phyloP scores from a whole-genome alignment of 2,329 filamentous ascomycete species.

The Dactylellina leptospora region DNA sequence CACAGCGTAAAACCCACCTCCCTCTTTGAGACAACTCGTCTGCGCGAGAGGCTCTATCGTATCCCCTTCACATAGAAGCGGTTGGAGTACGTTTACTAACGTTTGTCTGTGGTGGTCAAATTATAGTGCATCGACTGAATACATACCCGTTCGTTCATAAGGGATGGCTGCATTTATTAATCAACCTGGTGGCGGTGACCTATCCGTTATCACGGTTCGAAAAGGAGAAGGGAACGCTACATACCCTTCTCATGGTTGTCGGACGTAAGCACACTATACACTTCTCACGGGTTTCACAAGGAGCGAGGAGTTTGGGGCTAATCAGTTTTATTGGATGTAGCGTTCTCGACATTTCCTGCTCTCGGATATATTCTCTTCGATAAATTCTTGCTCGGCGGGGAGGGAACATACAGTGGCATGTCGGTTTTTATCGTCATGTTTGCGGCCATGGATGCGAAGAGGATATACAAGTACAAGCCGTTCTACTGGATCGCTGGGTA shows the following conservation, averaged over 20 bases:
- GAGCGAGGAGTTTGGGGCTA: not conserved
- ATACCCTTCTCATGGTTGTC: slow-evolving; percentile 84
- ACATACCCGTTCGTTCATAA: slow-evolving; percentile 89
- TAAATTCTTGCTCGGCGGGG: slow-evolving; percentile 70
- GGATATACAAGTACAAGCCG: slow-evolving; percentile 83
- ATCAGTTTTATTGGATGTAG: slow-evolving; percentile 65
- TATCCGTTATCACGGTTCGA: slow-evolving; percentile 96
- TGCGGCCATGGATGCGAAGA: slow-evolving; percentile 82
- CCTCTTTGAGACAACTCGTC: too few species aligned
- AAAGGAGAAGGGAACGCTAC: slow-evolving; percentile 87
- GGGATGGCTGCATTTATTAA: slow-evolving; percentile 78
- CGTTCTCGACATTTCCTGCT: slow-evolving; percentile 82
- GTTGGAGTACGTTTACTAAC: not conserved
- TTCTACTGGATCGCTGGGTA: slow-evolving; percentile 67
- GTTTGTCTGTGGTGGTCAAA: not conserved
- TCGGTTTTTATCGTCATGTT: slow-evolving; percentile 83
- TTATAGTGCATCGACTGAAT: slow-evolving; percentile 87
- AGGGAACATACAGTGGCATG: slow-evolving; percentile 67
- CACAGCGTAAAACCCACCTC: slow-evolving; percentile 27
- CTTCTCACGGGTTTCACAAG: slow-evolving; percentile 30
- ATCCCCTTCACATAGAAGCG: too few species aligned
- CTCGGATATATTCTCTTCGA: slow-evolving; percentile 82
- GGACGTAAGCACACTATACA: slow-evolving; percentile 75
- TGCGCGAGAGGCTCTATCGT: too few species aligned
- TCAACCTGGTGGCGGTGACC: slow-evolving; percentile 81